These are phyloP conservation scores for Apophysomyces elegans DNA, from an alignment of 371 early-diverging fungal genomes.

Conservation along the genomic window DNA sequence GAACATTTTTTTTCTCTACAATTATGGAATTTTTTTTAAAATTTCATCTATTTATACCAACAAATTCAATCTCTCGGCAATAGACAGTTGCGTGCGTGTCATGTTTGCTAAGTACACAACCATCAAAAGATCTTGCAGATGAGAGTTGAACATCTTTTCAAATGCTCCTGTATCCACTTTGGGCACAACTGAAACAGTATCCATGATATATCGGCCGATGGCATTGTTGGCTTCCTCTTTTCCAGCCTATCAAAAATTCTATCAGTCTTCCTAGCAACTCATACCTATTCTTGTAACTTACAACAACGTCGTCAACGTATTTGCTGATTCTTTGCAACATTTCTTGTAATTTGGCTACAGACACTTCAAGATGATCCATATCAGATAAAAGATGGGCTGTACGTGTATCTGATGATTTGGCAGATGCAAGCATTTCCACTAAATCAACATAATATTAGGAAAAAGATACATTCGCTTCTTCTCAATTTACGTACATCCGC, in stretches of 20 bases:
- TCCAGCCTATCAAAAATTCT: constrained; percentile 45
- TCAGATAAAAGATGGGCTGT: constrained; percentile 76
- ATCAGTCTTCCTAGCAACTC: neutral
- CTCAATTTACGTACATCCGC: constrained; percentile 68
- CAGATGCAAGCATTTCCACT: constrained; percentile 81
- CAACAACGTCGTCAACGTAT: constrained; percentile 85
- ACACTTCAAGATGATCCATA: constrained; percentile 87
- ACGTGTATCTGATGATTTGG: constrained; percentile 62
- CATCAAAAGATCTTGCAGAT: constrained; percentile 93
- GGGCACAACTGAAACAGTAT: constrained; percentile 90
- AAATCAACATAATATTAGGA: constrained; percentile 8
- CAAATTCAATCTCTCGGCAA: constrained; percentile 88
- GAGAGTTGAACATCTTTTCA: constrained; percentile 90
- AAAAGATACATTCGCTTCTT: too few relatives aligned
- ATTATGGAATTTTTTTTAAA: constrained; percentile 8
- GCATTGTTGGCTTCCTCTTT: constrained; percentile 73
- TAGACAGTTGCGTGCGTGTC: constrained; percentile 91
- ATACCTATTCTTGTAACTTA: constrained; percentile 35
- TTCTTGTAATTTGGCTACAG: constrained; percentile 76
- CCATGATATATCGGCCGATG: constrained; percentile 92
- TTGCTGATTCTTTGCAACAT: constrained; percentile 86
- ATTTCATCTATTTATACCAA: constrained; percentile 54
- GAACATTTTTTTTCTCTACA: neutral
- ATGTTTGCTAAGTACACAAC: constrained; percentile 94
- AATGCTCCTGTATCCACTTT: constrained; percentile 85